A percentile compares a stretch with the other conserved stretches of the same genome.
These are phyloP conservation scores for Prunus campanulata DNA, from an alignment of 306 rosid genomes.

Conservation along the genomic window DNA sequence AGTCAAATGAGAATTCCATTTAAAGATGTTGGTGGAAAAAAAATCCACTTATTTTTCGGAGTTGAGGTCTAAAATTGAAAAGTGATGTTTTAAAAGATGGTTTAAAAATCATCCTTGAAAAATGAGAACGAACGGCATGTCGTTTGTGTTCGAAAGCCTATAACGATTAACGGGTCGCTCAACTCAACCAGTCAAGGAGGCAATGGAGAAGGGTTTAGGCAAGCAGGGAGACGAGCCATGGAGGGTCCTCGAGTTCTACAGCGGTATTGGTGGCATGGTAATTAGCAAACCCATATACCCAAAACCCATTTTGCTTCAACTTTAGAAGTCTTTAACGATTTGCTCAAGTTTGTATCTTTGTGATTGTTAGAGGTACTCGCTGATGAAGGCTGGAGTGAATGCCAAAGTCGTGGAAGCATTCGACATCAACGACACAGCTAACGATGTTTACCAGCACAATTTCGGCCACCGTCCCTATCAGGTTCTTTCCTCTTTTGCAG, in stretches of 20 bases:
- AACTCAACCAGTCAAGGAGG: too few species aligned
- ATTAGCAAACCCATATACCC: neutral
- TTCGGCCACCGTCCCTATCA: conserved; percentile 86
- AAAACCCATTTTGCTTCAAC: neutral
- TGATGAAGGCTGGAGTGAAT: conserved; percentile 53
- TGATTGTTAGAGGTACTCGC: conserved; percentile 63
- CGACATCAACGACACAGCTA: conserved; percentile 85
- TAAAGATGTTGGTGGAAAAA: too few species aligned
- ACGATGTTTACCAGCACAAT: conserved; percentile 78
- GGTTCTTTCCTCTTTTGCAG: conserved; percentile 32
- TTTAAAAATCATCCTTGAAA: neutral
- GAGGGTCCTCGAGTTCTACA: conserved; percentile 91
- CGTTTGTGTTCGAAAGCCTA: neutral
- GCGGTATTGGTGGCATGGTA: conserved; percentile 98
- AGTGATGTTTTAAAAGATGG: too few species aligned
- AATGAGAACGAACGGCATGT: neutral
- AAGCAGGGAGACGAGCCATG: conserved; percentile 31
- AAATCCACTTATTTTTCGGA: too few species aligned
- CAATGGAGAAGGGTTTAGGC: conserved; percentile 41
- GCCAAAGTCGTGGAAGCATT: conserved; percentile 75
- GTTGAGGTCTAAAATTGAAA: too few species aligned
- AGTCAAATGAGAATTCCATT: too few species aligned
- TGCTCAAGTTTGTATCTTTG: conserved; percentile 3
- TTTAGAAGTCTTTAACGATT: neutral
- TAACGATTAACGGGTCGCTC: neutral